phyloP scores from a whole-genome alignment of 2,329 filamentous ascomycete species.

The Penicillium aurantiogriseum region DNA sequence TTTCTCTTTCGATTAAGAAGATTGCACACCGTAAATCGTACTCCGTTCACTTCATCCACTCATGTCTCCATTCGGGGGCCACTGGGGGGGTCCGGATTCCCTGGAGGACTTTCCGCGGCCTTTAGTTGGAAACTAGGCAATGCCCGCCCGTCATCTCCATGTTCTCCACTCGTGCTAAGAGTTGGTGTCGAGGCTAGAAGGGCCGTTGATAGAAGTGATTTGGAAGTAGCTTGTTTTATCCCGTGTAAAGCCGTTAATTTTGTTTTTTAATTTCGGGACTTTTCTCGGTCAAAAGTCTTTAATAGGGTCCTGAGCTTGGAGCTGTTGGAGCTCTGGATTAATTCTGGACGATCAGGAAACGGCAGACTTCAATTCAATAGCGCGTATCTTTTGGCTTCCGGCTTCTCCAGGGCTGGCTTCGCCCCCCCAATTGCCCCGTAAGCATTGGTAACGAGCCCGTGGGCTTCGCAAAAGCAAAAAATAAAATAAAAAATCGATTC shows the following conservation, averaged over 20 bases:
- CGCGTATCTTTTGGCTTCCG: not conserved
- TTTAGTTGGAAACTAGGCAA: constrained; percentile 22
- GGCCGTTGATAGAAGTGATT: not conserved
- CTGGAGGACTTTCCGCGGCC: constrained; percentile 23
- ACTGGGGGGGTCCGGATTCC: constrained; percentile 13
- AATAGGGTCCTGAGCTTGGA: not conserved
- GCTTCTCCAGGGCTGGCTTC: not conserved
- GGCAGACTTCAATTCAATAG: constrained; percentile 7
- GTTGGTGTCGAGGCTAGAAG: constrained; percentile 9
- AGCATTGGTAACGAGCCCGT: constrained; percentile 9
- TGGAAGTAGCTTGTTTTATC: constrained; percentile 1
- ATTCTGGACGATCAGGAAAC: constrained; percentile 2
- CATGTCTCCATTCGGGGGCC: constrained; percentile 1
- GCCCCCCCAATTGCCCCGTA: not conserved
- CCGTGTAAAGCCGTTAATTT: not conserved
- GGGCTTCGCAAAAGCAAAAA: constrained; percentile 4
- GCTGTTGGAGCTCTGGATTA: not conserved
- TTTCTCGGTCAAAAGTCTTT: not conserved
- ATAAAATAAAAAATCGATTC: not conserved
- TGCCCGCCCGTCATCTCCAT: constrained; percentile 30
- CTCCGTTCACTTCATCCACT: not conserved
- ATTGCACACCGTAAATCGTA: not conserved
- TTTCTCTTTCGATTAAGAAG: not conserved
- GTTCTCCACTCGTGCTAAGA: constrained; percentile 12
- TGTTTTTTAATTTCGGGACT: not conserved